phyloP scores from a whole-genome alignment of 1,284 basidiomycete genomes.

The Ceratobasidium sp. region DNA sequence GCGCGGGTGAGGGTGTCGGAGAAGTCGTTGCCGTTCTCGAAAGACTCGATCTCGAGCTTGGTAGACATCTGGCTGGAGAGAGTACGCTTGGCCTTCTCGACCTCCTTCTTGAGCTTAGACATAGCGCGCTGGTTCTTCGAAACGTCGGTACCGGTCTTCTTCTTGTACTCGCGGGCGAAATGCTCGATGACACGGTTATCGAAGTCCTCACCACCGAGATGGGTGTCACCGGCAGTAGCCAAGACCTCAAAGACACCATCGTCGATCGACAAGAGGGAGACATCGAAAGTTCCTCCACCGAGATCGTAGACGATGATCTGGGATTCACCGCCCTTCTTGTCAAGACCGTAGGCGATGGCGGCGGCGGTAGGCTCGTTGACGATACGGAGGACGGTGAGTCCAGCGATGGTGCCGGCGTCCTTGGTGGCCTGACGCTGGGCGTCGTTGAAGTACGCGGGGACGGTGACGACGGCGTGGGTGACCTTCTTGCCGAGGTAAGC shows the following conservation, averaged over 20 bases:
- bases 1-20: slow-evolving; percentile 96
- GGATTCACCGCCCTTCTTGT: slow-evolving; percentile 94
- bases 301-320: slow-evolving; percentile 99
- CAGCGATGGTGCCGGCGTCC: slow-evolving; percentile 97
- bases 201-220: slow-evolving; percentile 99
- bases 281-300: slow-evolving; percentile 99
- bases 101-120: slow-evolving; percentile 97
- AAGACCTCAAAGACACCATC: slow-evolving; percentile 98
- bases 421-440: slow-evolving; percentile 99
- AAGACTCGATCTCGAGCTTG: slow-evolving; percentile 82
- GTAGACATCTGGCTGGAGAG: slow-evolving; percentile 83
- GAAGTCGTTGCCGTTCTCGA: slow-evolving; percentile 97
- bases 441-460: slow-evolving; percentile 99
- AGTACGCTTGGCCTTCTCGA: slow-evolving; percentile 99
- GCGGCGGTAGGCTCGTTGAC: slow-evolving; percentile 99
- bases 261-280: slow-evolving; percentile 96
- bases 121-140: slow-evolving; percentile 89
- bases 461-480: slow-evolving; percentile 97
- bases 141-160: slow-evolving; percentile 93
- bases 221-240: slow-evolving; percentile 98
- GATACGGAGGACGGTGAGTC: slow-evolving; percentile 95
- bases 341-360: slow-evolving; percentile 98
- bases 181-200: slow-evolving; percentile 96
- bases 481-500: slow-evolving; percentile 97
- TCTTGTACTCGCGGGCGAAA: slow-evolving; percentile 94